phyloP scores from a whole-genome alignment of 345 rosid genomes.

The Anastatica hierochuntica region DNA sequence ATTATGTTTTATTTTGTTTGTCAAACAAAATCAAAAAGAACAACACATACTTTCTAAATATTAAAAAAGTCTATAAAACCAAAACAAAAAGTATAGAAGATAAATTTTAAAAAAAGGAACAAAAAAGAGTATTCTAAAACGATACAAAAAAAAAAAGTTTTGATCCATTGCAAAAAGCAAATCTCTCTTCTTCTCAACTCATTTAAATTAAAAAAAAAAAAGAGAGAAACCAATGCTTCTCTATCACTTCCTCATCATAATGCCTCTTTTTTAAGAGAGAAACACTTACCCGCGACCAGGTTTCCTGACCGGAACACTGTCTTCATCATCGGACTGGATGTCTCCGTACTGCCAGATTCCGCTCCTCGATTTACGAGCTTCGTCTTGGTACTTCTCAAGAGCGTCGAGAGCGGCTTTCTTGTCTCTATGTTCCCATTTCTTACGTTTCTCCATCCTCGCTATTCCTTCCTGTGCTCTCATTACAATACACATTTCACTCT shows the following conservation, averaged over 20 bases:
- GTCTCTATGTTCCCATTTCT: conserved; percentile 66
- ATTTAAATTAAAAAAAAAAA: background rate
- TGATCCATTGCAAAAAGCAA: too few relatives aligned
- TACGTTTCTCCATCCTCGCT: conserved; percentile 81
- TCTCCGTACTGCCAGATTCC: conserved; percentile 97
- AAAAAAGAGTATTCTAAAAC: too few relatives aligned
- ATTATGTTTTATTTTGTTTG: too few relatives aligned
- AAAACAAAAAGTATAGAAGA: too few relatives aligned
- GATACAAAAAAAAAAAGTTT: background rate
- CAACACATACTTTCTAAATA: too few relatives aligned
- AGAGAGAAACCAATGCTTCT: conserved; percentile 14
- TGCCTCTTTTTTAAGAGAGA: conserved; percentile 11
- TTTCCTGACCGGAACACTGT: conserved; percentile 42
- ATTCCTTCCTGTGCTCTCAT: conserved; percentile 67
- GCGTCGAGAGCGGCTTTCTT: conserved; percentile 53
- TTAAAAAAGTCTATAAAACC: too few relatives aligned
- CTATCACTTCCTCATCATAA: conserved; percentile 15
- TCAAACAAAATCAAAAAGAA: too few relatives aligned
- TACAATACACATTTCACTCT: conserved; percentile 4
- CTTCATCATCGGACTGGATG: conserved; percentile 90
- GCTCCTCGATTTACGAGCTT: conserved; percentile 56
- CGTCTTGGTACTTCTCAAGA: conserved; percentile 70
- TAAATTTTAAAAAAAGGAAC: too few relatives aligned
- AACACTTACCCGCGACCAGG: conserved; percentile 56
- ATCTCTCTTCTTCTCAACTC: too few relatives aligned